Base-by-base conservation (phyloP, 2,329 filamentous ascomycete genomes). In the Dothistroma septosporum region DNA sequence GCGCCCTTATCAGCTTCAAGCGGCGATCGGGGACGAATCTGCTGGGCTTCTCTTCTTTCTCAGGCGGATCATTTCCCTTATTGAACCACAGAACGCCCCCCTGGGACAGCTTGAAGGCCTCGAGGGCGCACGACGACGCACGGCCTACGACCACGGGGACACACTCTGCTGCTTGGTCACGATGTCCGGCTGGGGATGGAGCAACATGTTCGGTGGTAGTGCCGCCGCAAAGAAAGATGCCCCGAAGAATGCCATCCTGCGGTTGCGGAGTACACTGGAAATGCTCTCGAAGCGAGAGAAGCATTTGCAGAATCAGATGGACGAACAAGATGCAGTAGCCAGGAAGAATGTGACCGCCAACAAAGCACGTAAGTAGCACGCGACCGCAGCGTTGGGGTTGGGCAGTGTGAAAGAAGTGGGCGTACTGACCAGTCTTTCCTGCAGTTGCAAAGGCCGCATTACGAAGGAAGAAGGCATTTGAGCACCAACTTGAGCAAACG, bases 201-300 rank as follows among this genome's bases (percentile, higher is more conserved):
- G 90, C 89, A 86, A 89, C 79, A 66, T 73, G 3, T 97, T 92
- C 91, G 96, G 97, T 76, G 92, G 93, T 78, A 70, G 72, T 57
- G 85, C 85, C 71, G 87, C 87, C 69, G 87, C 92, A 79, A 91
- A 91, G 83, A 96, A 95, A 81, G 91, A 97, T 79, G 89, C 87
- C 62, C 91, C 94, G 60, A 99, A 99, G 84, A 94, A 96, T 81
- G 94, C 94, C 69, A 99, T 99, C 72, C 82, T 99, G 60, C 85
- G 85, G 62, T 81, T 99, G 73, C 87, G 94, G 69, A 85, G 88
- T 72, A 93, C 97, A 80, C 83, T 97, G 49, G 93, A 97, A 70
- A 97, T 97, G 92, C 83, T 99, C 74, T 91, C 95, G 79, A 99
- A 99, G 84, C 85, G 93, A 62, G 92, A 97, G 82, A 90, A 86